Evolutionary conservation across 306 rosid genomes (phyloP).

Genomic region (Casuarina cunninghamiana): DNA sequence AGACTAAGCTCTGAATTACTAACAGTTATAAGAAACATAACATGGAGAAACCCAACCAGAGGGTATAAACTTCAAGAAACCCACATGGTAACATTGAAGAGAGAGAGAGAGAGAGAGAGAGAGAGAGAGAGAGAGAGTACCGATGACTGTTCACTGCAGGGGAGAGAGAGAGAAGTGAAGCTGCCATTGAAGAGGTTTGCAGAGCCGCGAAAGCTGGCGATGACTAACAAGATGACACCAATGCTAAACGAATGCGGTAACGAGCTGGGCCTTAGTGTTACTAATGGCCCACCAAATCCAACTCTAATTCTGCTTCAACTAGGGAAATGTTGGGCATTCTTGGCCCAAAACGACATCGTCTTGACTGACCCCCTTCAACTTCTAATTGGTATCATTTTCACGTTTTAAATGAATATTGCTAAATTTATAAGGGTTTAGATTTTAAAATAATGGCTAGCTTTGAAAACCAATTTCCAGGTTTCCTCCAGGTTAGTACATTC

Average conservation of each 20-base stretch:
- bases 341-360: no score
- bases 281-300: not conserved
- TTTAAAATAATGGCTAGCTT: no score
- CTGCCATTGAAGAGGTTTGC: conserved; percentile 35
- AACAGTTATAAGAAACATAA: not conserved
- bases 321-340: no score
- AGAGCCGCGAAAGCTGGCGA: conserved; percentile 2
- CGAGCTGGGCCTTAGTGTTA: not conserved
- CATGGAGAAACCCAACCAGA: not conserved
- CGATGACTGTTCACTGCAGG: conserved; percentile 29
- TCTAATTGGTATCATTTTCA: no score
- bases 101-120: conserved; percentile 16
- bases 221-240: not conserved
- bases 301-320: no score
- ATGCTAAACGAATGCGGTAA: not conserved
- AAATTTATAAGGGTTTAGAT: no score
- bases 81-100: not conserved
- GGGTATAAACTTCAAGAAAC: not conserved
- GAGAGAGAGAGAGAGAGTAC: conserved; percentile 30
- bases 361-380: no score
- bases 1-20: not conserved
- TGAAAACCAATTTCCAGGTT: no score
- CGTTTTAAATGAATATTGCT: no score
- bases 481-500: no score
- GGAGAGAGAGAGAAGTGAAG: conserved; percentile 39